A percentile compares a stretch with the other conserved stretches of the same genome.
Evolutionary conservation across 768 basidiomycete genomes (phyloP).

Genomic region (Kwoniella pini): DNA sequence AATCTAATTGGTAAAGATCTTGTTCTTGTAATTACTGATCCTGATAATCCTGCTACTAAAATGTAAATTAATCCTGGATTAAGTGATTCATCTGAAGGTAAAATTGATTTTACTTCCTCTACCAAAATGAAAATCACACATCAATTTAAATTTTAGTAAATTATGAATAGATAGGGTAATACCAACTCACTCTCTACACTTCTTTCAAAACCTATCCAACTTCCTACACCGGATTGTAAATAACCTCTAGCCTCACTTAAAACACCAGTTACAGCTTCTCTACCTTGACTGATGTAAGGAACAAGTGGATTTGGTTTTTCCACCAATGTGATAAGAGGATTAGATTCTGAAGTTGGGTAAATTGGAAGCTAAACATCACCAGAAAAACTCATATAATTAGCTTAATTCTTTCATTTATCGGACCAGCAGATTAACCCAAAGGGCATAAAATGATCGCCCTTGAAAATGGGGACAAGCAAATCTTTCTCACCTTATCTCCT

Average conservation of each 20-base stretch:
- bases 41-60: slow-evolving; percentile 81
- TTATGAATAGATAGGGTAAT: too few species aligned
- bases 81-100: slow-evolving; percentile 76
- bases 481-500: slow-evolving; percentile 27
- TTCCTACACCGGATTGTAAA: slow-evolving; percentile 71
- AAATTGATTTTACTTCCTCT: slow-evolving; percentile 81
- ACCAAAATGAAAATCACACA: too few species aligned
- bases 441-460: too few species aligned
- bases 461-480: background rate
- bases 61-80: slow-evolving; percentile 90
- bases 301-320: slow-evolving; percentile 75
- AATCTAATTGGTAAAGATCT: slow-evolving; percentile 69
- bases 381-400: too few species aligned
- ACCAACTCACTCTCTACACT: slow-evolving; percentile 79
- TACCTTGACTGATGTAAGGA: slow-evolving; percentile 69
- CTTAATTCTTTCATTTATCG: too few species aligned
- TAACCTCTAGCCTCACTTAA: slow-evolving; percentile 64
- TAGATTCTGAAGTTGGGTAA: slow-evolving; percentile 65
- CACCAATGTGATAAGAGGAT: slow-evolving; percentile 65
- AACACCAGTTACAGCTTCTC: slow-evolving; percentile 64
- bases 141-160: too few species aligned
- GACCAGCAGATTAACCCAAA: too few species aligned
- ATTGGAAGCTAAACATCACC: slow-evolving; percentile 68
- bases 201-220: slow-evolving; percentile 84
- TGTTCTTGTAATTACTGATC: slow-evolving; percentile 80